phyloP scores from a whole-genome alignment of 2,329 filamentous ascomycete genomes.

The Paecilomyces niveus region DNA sequence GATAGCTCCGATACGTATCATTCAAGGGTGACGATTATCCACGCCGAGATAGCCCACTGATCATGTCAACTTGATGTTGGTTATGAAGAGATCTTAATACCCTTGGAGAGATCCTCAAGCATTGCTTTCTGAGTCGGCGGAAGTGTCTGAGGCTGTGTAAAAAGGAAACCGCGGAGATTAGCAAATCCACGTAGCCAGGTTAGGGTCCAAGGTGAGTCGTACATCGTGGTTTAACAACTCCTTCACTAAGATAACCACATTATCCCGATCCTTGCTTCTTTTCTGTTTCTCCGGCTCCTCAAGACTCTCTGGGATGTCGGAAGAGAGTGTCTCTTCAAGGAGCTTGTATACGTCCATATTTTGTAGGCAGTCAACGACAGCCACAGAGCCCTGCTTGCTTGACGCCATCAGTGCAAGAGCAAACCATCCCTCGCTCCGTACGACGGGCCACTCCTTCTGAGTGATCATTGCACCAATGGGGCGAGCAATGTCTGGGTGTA shows the following conservation, averaged over 20 bases:
- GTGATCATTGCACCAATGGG: slow-evolving; percentile 38
- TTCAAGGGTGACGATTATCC: neutral
- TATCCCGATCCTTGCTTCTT: slow-evolving; percentile 33
- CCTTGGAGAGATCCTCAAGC: slow-evolving; percentile 22
- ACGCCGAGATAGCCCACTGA: neutral
- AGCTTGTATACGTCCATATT: slow-evolving; percentile 26
- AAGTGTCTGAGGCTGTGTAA: slow-evolving; percentile 21
- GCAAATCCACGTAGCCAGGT: neutral
- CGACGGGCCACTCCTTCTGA: slow-evolving; percentile 41
- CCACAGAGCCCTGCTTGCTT: slow-evolving; percentile 21
- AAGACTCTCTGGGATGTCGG: slow-evolving; percentile 9
- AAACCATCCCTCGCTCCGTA: slow-evolving; percentile 44
- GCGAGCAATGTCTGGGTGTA: slow-evolving; percentile 28
- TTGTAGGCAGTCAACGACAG: slow-evolving; percentile 28
- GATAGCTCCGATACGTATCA: neutral
- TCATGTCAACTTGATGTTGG: neutral
- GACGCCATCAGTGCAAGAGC: slow-evolving; percentile 41
- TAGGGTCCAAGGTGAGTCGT: slow-evolving; percentile 9
- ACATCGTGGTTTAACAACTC: slow-evolving; percentile 34
- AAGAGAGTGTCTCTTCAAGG: slow-evolving; percentile 24
- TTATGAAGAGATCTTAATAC: slow-evolving; percentile 6
- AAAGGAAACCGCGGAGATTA: slow-evolving; percentile 2
- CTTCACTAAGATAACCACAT: slow-evolving; percentile 32
- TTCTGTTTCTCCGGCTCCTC: slow-evolving; percentile 19
- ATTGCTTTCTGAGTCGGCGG: slow-evolving; percentile 16